These are phyloP conservation scores for Panellus pusillus DNA, from an alignment of 768 basidiomycete genomes.

Conservation along the genomic window DNA sequence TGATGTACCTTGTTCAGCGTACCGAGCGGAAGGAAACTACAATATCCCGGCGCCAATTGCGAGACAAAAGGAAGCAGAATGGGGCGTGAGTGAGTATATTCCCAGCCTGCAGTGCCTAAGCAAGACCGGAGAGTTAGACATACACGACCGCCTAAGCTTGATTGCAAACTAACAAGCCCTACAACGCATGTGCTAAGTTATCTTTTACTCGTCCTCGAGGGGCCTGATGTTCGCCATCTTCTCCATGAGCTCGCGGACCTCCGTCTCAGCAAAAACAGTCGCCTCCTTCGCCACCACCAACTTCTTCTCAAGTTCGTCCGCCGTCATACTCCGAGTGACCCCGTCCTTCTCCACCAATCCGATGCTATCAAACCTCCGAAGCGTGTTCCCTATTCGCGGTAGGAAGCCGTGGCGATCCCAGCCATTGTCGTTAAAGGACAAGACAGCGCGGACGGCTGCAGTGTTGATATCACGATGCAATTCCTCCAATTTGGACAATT, in stretches of 20 bases:
- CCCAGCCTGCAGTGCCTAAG: too few relatives aligned
- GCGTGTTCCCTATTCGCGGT: conserved; percentile 68
- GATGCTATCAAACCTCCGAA: conserved; percentile 67
- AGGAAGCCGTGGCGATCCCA: conserved; percentile 74
- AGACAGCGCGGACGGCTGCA: conserved; percentile 78
- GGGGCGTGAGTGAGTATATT: too few relatives aligned
- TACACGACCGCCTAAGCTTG: too few relatives aligned
- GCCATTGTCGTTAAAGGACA: conserved; percentile 82
- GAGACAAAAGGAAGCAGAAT: too few relatives aligned
- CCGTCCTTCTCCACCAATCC: conserved; percentile 54
- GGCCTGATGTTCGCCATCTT: conserved; percentile 58
- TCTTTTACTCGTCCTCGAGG: conserved; percentile 30
- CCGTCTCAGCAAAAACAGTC: conserved; percentile 69
- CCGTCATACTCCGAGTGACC: conserved; percentile 52
- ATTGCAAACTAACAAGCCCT: too few relatives aligned
- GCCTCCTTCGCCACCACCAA: conserved; percentile 69
- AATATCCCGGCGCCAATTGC: too few relatives aligned
- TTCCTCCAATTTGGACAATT: conserved; percentile 84
- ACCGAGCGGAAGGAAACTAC: too few relatives aligned
- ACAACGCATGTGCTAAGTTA: background rate
- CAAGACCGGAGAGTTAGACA: too few relatives aligned
- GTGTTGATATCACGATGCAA: conserved; percentile 89
- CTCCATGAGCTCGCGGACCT: conserved; percentile 75
- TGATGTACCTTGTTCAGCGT: too few relatives aligned
- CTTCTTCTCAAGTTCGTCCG: conserved; percentile 75